Conservation (phyloP, 2,329 filamentous ascomycete genomes). For the Claviceps sp. region DNA sequence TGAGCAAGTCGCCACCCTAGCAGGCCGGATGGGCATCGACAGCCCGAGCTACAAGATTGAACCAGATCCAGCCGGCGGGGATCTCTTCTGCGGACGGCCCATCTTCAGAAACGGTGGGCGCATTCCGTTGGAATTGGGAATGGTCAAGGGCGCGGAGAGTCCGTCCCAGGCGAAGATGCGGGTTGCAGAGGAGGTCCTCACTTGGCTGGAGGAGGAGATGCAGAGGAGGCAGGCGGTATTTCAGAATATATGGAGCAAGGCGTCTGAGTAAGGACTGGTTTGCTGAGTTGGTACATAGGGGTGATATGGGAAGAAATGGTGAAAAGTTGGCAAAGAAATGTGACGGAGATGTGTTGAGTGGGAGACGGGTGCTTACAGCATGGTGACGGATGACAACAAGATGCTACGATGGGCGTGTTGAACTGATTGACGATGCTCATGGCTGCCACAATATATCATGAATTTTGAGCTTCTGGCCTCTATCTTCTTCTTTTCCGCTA, state of each 20-base stretch:
- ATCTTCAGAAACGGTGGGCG: slow-evolving; percentile 18
- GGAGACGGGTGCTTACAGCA: no score
- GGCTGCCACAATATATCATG: background rate
- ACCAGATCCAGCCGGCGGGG: slow-evolving; percentile 7
- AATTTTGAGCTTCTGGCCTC: background rate
- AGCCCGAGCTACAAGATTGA: slow-evolving; percentile 22
- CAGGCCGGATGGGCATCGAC: slow-evolving; percentile 18
- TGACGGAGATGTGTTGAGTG: no score
- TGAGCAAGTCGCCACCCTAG: slow-evolving; percentile 20
- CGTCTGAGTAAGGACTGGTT: background rate
- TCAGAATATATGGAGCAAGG: slow-evolving; percentile 2
- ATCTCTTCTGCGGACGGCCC: slow-evolving; percentile 23
- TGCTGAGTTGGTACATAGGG: no score
- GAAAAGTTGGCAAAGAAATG: no score
- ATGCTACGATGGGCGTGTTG: no score
- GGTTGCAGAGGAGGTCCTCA: slow-evolving; percentile 27
- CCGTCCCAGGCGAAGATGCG: slow-evolving; percentile 22
- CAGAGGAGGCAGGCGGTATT: slow-evolving; percentile 4
- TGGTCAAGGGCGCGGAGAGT: slow-evolving; percentile 20
- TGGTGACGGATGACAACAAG: no score
- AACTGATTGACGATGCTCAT: background rate
- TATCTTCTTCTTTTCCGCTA: no score
- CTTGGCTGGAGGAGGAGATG: slow-evolving; percentile 19
- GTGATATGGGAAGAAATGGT: no score
- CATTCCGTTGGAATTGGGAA: slow-evolving; percentile 20